These are phyloP conservation scores for Thelonectria olida DNA, from an alignment of 2,329 filamentous ascomycete species.

Conservation along the genomic window DNA sequence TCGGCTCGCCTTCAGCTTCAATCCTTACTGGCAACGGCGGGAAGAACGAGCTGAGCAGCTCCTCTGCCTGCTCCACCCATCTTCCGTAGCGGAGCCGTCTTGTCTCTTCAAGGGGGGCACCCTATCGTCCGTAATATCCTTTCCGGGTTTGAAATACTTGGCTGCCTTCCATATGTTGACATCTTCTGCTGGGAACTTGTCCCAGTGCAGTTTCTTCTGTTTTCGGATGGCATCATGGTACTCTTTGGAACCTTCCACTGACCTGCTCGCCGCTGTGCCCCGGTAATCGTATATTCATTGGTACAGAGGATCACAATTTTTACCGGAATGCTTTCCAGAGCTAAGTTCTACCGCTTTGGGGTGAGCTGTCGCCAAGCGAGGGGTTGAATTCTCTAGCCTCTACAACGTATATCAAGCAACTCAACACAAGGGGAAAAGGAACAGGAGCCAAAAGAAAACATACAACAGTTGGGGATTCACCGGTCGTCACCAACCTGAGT, in stretches of 20 bases:
- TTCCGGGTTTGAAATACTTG: conserved; percentile 32
- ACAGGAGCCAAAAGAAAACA: too few relatives aligned
- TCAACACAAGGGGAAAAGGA: too few relatives aligned
- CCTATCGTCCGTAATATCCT: conserved; percentile 28
- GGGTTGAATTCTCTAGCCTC: too few relatives aligned
- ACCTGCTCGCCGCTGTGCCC: conserved; percentile 1
- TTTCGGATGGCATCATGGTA: conserved; percentile 27
- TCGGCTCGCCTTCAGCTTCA: neutral
- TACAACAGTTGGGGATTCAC: too few relatives aligned
- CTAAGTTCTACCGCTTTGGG: too few relatives aligned
- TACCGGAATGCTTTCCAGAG: too few relatives aligned
- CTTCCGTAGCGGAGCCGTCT: conserved; percentile 25
- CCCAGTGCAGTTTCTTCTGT: conserved; percentile 38
- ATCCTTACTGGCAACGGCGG: neutral
- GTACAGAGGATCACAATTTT: too few relatives aligned
- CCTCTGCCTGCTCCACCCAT: conserved; percentile 24
- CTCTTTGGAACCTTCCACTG: neutral
- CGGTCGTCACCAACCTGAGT: too few relatives aligned
- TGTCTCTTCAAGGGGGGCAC: conserved; percentile 28
- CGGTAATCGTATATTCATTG: too few relatives aligned
- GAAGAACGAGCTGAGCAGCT: conserved; percentile 20
- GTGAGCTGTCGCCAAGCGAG: too few relatives aligned
- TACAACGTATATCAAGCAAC: too few relatives aligned
- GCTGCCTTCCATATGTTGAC: conserved; percentile 40
- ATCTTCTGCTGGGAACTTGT: conserved; percentile 37